Evolutionary conservation across 176 grass and related monocot species (phyloP).

Genomic region (Dactylis glomerata): DNA sequence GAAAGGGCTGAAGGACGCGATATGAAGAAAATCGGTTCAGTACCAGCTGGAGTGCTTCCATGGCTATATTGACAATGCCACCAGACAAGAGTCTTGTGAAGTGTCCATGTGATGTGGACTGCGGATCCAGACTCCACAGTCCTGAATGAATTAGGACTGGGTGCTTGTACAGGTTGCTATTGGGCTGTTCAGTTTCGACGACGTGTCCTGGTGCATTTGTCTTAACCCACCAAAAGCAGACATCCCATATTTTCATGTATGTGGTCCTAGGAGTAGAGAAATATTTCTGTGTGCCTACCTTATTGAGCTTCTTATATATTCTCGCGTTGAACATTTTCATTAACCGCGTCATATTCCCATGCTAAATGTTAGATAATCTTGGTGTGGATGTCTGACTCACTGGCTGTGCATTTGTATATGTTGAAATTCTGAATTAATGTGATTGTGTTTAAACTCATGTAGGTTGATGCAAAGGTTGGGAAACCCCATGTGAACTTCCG

Average conservation of each 20-base stretch:
- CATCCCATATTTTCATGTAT: neutral
- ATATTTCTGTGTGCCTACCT: neutral
- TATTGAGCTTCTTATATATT: slow-evolving; percentile 17
- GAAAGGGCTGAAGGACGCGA: too few species aligned
- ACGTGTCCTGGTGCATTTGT: neutral
- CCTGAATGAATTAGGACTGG: neutral
- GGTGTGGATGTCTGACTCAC: neutral
- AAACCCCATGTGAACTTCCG: slow-evolving; percentile 96
- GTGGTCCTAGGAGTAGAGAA: slow-evolving; percentile 7
- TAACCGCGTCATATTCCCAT: neutral
- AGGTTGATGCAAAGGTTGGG: slow-evolving; percentile 81
- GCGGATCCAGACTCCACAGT: neutral
- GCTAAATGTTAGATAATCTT: neutral
- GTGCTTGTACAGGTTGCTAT: neutral
- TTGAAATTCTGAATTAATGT: slow-evolving; percentile 13
- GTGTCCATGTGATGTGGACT: too few species aligned
- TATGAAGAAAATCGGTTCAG: neutral
- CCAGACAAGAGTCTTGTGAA: too few species aligned
- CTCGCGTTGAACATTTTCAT: neutral
- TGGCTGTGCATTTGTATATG: neutral
- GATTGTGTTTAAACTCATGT: slow-evolving; percentile 12
- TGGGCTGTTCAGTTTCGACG: neutral
- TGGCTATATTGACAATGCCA: neutral
- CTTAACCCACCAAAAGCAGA: too few species aligned
- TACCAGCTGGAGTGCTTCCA: neutral